A percentile compares a stretch with the other conserved stretches of the same genome.
phyloP scores from a whole-genome alignment of 2,329 filamentous ascomycete genomes.

The Pseudofabraea citricarpa region DNA sequence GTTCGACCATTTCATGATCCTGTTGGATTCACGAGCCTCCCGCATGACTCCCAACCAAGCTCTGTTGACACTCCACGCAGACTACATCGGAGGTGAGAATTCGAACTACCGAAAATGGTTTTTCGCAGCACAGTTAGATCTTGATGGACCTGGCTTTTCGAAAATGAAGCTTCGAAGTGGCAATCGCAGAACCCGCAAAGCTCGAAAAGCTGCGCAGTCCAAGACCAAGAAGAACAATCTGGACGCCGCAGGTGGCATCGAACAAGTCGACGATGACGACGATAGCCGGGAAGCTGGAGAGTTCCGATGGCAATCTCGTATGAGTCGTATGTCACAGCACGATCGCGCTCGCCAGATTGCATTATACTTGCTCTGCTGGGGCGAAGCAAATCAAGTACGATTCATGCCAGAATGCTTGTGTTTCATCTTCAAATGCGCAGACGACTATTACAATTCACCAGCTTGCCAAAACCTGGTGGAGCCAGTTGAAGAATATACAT shows the following conservation, averaged over 20 bases:
- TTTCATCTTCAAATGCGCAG: slow-evolving; percentile 99
- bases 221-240: slow-evolving; percentile 60
- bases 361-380: slow-evolving; percentile 92
- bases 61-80: slow-evolving; percentile 87
- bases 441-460: slow-evolving; percentile 91
- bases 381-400: slow-evolving; percentile 95
- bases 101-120: slow-evolving; percentile 99
- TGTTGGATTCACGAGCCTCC: slow-evolving; percentile 90
- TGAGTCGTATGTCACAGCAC: slow-evolving; percentile 99
- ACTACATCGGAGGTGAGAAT: slow-evolving; percentile 98
- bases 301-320: slow-evolving; percentile 97
- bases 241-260: slow-evolving; percentile 75
- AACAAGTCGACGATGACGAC: slow-evolving; percentile 81
- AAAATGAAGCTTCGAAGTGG: slow-evolving; percentile 85
- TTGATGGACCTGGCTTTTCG: slow-evolving; percentile 92
- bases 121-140: slow-evolving; percentile 91
- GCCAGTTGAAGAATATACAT: slow-evolving; percentile 92
- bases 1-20: slow-evolving; percentile 97
- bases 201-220: slow-evolving; percentile 77
- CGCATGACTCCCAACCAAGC: slow-evolving; percentile 99
- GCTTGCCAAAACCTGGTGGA: slow-evolving; percentile 89
- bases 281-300: slow-evolving; percentile 96
- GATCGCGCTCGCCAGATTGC: slow-evolving; percentile 90
- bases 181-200: slow-evolving; percentile 74
- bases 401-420: slow-evolving; percentile 96